Evolutionary conservation across 768 basidiomycete genomes (phyloP), one percentile per base, ranked within the genome.

Genomic region (Tricholoma sp.): DNA sequence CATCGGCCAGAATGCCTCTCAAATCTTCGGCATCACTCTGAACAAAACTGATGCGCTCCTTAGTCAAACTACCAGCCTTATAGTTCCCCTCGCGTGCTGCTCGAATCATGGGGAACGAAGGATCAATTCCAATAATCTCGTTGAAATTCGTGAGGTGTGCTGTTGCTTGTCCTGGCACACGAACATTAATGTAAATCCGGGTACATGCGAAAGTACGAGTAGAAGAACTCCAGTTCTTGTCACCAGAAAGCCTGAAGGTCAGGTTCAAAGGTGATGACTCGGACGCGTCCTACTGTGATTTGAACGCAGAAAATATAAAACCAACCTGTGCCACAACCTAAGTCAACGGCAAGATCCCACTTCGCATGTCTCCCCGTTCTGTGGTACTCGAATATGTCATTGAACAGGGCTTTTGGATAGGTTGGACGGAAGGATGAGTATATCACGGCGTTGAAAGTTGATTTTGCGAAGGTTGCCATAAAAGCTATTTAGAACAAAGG

Each of bases 301-400:
- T 27, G 16, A 27, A 19, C 2, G 35, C 56, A 41, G 37, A 35
- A 31, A 50, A 19, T 21, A 19, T 24, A 4, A 29, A 22, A 62
- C 68, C 10, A 57, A 88, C 91, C 88, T n/a, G 91, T 89, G 24
- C 92, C 91, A 70, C 91, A 93, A 4, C 92, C 91, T 2, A 92
- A 67, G 63, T 94, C 91, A 0, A 91, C 75, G 0, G 87, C 89
- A 16, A 71, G 74, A 12, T 82, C 76, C 79, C 83, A 88, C 54
- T 68, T 59, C 50, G 70, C 58, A 19, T 52, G 50, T 46, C 57
- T 62, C 10, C 57, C 55, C 57, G 63, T 11, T 55, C 61, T 61
- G 63, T 92, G 90, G 64, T 83, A 88, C 4, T 73, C 66, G 63
- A 83, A 83, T 43, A 92, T 72, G 41, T 79, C 72, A 22, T 88